These are phyloP conservation scores for Sechiopsis laciniata DNA, from an alignment of 306 rosid genomes.

Conservation along the genomic window DNA sequence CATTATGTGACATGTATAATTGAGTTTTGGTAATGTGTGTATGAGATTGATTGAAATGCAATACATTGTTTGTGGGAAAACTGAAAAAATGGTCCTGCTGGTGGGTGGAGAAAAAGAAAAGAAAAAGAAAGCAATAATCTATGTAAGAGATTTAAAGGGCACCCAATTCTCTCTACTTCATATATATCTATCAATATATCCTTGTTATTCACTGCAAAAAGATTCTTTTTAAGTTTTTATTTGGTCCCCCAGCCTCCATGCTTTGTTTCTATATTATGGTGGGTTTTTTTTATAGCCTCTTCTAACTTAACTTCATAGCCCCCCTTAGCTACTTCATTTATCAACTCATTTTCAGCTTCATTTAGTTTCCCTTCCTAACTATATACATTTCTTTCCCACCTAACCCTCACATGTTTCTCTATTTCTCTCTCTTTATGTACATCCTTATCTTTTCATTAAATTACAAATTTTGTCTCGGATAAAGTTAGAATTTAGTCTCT, in stretches of 20 bases:
- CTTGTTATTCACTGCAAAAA: not conserved
- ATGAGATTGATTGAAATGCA: conserved; percentile 6
- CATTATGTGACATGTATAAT: not conserved
- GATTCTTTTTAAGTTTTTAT: not conserved
- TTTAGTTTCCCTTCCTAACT: conserved; percentile 14
- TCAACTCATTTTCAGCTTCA: conserved; percentile 14
- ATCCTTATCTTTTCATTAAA: too few species aligned
- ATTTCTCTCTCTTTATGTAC: not conserved
- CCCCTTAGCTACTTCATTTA: conserved; percentile 16
- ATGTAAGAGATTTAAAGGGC: not conserved
- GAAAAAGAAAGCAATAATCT: not conserved
- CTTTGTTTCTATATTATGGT: not conserved
- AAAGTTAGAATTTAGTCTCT: too few species aligned
- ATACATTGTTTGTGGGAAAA: not conserved
- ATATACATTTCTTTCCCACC: not conserved
- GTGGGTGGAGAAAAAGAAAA: not conserved
- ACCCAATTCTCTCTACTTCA: conserved; percentile 9
- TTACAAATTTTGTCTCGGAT: too few species aligned
- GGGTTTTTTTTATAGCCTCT: not conserved
- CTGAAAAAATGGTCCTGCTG: conserved; percentile 11
- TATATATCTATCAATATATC: not conserved
- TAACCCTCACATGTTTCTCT: not conserved
- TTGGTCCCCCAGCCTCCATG: conserved; percentile 15
- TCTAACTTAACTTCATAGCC: conserved; percentile 9
- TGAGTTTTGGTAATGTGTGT: not conserved